Base-by-base conservation (phyloP, 306 rosid genomes). In the Vigna angularis region DNA sequence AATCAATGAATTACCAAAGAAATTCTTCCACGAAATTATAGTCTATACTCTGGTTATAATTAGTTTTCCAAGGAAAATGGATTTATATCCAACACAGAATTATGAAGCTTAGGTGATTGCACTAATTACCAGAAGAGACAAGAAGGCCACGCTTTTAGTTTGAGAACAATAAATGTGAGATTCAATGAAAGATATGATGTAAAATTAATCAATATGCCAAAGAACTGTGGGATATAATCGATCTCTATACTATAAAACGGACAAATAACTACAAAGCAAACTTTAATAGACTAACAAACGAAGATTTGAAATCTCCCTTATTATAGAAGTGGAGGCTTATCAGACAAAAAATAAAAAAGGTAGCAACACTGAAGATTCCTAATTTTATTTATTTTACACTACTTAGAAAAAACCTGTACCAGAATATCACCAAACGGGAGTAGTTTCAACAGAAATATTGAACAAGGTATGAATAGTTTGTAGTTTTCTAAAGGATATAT, bases 231-330 rank as follows among this genome's bases (percentile, higher is more conserved):
- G 22, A 20, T 20, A 20, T 20, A 20, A 20, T 20, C 22, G 22
- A 20, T 20, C 22, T 20, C 22, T 20, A 20, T 74, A 52, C 42
- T 17, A 38, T 38, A 38, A 38, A 22, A 17, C 2, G 42, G 30
- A 47, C 42, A n/a, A 22, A 47, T 12, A 57, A n/a, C 40, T 56
- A 67, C 0, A 55, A 56, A 45, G 67, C 50, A 47, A 58, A 70
- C 4, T 9, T 55, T 14, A 15, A 15, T 34, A 59, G 17, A 48
- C 6, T 20, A 59, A 36, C 48, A 22, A 49, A 70, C 14, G 24
- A 70, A 79, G 49, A 59, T 59, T 59, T 22, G 55, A 51, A 64
- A 56, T 76, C 38, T 38, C 65, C 40, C 20, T 65, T 52, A 22
- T 52, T 36, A 36, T 6, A 36, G 40, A 36, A 5, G 40, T 36